Evolutionary conservation across 73 alveolate genomes (phyloP), one percentile per base, ranked within the genome.

Genomic region (Effrenium voratum): DNA sequence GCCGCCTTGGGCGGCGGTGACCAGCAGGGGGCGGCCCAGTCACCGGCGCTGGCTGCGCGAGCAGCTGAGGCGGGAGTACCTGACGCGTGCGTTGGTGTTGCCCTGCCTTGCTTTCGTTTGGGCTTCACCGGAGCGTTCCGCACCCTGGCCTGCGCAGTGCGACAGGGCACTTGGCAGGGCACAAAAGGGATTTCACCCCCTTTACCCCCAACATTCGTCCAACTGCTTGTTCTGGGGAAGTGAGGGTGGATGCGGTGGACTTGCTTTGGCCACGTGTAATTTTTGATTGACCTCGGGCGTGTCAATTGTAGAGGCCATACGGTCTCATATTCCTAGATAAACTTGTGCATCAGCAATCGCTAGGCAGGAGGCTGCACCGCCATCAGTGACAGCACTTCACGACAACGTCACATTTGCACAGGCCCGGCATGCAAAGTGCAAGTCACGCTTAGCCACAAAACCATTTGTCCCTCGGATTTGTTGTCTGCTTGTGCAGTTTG

Each of bases 1-100:
- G 75, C 95, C 95, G 13, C 85, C 95, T 22, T 87, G 95, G 95
- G 82, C 55, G 60, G 63, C 85, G 72, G 72, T 68, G 3, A 85
- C 95, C 16, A 47, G 85, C 26, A 49, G 70, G 40, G 95, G 95
- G 34, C 47, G 95, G 72, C 60, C 19, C 44, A 87, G 95, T 85
- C 95, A 87, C 44, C 95, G 95, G 5, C 84, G 63, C 70, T 85
- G 63, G 50, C 84, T 87, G 32, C 80, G 95, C 46, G 85, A 87
- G 70, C 85, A 87, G 95, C 72, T 87, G n/a, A 66, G 95, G 95
- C 52, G 82, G 73, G 36, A n/a, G 57, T 26, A 38, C 44, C 49
- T 28, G 5, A 81, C 5, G 63, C 36, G 10, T 8, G 63, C 8
- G 26, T 12, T 52, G 63, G 63, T 8, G 63, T 52, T 52, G 8